Conservation (phyloP, 768 basidiomycete species). For the Suillus tomentosus region DNA sequence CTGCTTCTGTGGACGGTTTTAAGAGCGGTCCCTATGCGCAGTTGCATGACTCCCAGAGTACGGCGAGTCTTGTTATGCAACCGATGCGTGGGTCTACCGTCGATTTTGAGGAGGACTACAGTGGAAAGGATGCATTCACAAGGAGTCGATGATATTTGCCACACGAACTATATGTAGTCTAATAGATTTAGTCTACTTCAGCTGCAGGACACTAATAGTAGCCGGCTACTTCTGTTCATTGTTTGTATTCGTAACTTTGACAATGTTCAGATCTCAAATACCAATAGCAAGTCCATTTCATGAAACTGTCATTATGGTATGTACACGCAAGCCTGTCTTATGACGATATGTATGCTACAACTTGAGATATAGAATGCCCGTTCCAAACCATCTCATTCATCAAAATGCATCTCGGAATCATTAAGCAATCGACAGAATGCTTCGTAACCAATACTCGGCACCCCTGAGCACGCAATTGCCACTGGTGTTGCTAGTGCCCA, state of each 20-base stretch:
- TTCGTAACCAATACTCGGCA: not conserved
- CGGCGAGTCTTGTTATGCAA: constrained; percentile 32
- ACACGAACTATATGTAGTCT: not conserved
- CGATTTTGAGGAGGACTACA: constrained; percentile 22
- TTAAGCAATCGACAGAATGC: not conserved
- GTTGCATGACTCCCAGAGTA: constrained; percentile 29
- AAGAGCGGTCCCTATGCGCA: constrained; percentile 24
- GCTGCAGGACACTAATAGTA: constrained; percentile 26
- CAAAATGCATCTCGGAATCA: not conserved
- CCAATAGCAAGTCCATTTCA: not conserved
- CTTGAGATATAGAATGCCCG: not conserved
- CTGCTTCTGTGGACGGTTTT: not conserved
- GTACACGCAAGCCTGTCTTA: not conserved
- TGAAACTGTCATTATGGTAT: not conserved
- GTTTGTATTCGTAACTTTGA: constrained; percentile 9
- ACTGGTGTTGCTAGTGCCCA: not conserved
- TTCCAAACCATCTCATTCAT: not conserved
- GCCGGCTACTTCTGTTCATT: constrained; percentile 32
- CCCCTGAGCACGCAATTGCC: constrained; percentile 1
- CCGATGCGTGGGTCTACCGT: constrained; percentile 24
- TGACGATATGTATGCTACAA: not conserved
- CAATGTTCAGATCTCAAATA: not conserved
- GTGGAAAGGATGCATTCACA: constrained; percentile 20
- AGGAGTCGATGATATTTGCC: constrained; percentile 8
- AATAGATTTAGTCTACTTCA: constrained; percentile 14